Base-by-base conservation (phyloP, 2,329 filamentous ascomycete genomes). In the Ascocoryne sarcoides region DNA sequence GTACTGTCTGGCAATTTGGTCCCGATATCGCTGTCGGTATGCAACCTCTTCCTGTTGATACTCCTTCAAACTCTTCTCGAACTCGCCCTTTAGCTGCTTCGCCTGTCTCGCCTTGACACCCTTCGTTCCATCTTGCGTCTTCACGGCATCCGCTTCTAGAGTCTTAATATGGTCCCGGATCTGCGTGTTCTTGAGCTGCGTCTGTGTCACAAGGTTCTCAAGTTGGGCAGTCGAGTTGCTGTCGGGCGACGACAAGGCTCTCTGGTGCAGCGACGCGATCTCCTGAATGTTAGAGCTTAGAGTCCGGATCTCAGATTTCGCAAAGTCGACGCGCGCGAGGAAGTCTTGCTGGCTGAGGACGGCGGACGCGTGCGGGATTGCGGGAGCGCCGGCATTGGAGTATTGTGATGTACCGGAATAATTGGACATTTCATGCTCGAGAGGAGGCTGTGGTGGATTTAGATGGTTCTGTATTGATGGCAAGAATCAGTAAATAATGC, bases 101-200 rank as follows among this genome's bases (percentile, higher is more conserved):
- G 73, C 71, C 69, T 90, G 89, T 54, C 79, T 73, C 43, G 71
- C 70, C 69, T 90, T 90, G 51, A 81, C 71, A 45, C 64, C 67
- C 61, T 79, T 80, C 48, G 69, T 70, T 40, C 67, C 65, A 59
- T 76, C 74, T 23, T 65, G 62, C 15, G 80, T 82, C 60, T 77
- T 76, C 59, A 71, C 67, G 33, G 79, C 74, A 60, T 90, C 84
- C 45, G 66, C 68, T 64, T 88, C 83, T 40, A 90, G 70, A 51
- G 73, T 75, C 62, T 84, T 84, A 67, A 90, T 84, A 64, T 84
- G 78, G 57, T 85, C 79, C 59, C 83, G 81, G 68, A 90, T 85
- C 49, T 74, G 69, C n/a, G 75, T 79, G 65, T 84, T 87, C 55
- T 80, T 73, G 49, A 79, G 66, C 60, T 85, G 80, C 4, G 83